Percentiles rank a stretch among this genome's conserved stretches.
Conservation (phyloP, 768 basidiomycete genomes). For the Hypsizygus marmoreus region DNA sequence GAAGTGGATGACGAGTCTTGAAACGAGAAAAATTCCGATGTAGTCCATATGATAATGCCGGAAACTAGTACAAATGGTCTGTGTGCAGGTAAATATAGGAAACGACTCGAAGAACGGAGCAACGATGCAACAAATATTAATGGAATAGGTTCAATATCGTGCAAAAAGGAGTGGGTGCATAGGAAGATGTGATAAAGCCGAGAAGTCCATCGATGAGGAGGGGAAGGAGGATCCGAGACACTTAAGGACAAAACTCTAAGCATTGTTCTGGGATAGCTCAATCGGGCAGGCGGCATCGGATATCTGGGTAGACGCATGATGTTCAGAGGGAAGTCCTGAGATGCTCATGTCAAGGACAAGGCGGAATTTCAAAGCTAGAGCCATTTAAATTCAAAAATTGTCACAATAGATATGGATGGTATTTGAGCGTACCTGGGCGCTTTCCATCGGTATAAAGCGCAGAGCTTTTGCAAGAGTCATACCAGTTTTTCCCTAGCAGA, state of each 20-base stretch:
- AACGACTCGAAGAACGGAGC: not conserved
- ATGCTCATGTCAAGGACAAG: slow-evolving; percentile 70
- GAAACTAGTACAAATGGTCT: slow-evolving; percentile 19
- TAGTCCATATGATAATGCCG: slow-evolving; percentile 18
- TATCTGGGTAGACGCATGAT: slow-evolving; percentile 56
- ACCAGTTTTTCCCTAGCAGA: slow-evolving; percentile 67
- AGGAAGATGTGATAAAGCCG: slow-evolving; percentile 7
- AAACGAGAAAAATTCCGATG: slow-evolving; percentile 3
- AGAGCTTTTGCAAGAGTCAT: slow-evolving; percentile 72
- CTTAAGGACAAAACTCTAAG: slow-evolving; percentile 30
- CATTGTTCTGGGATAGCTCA: slow-evolving; percentile 56
- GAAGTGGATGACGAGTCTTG: too few relatives aligned
- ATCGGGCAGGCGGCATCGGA: slow-evolving; percentile 69
- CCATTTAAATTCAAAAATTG: too few relatives aligned
- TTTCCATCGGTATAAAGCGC: slow-evolving; percentile 47
- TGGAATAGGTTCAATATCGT: slow-evolving; percentile 13
- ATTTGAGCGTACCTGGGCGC: slow-evolving; percentile 59
- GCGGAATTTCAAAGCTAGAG: slow-evolving; percentile 65
- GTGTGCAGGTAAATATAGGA: slow-evolving; percentile 7
- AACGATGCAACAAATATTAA: slow-evolving; percentile 16
- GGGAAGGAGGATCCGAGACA: not conserved
- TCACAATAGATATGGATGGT: slow-evolving; percentile 7
- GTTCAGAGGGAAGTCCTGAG: slow-evolving; percentile 60
- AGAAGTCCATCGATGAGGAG: slow-evolving; percentile 7
- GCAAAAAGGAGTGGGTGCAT: slow-evolving; percentile 14